Base-by-base conservation (phyloP, 2,329 filamentous ascomycete genomes). In the Fusarium graminum region DNA sequence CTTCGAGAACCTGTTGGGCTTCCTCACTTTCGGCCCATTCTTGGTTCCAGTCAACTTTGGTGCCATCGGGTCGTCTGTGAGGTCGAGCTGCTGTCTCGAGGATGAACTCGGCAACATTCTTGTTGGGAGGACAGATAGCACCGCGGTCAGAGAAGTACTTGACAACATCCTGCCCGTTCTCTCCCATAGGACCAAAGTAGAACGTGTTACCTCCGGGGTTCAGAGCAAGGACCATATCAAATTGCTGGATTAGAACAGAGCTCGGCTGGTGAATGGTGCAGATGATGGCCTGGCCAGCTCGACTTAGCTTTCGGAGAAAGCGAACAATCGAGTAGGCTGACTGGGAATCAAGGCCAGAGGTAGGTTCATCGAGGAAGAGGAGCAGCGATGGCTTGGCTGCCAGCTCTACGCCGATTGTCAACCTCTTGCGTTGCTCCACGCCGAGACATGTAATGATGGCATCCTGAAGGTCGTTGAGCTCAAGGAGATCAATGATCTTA, bases 11-110 rank as follows among this genome's bases (percentile, higher is more conserved):
- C 2, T 78, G 75, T 32, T 82, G 79, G 60, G 87, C 86, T 71
- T 93, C 83, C 12, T 86, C 79, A 0, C 89, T 92, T 42, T 85
- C 85, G 26, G 80, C 79, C 91, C 92, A 94, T 73, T 92, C 89
- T 34, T 92, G 85, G 72, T 91, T 90, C 91, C 91, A 94, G 72
- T 93, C 84, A 41, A 92, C 65, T 52, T 76, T 77, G 19, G 74
- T 77, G 7, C 76, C 78, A 19, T 79, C 76, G 5, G 74, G 71
- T 19, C 72, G 74, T 38, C 59, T 72, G 30, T 76, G 75, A 8
- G 77, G 76, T 6, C 74, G 69, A 2, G 79, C 78, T 1, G 79
- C 78, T 7, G 80, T 81, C 69, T 84, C 81, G 1, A 84, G 74
- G 34, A 84, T 78, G 61, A 83, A 83, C 68, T 84, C 82, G 51